Conservation (phyloP, 164 flowering plant genomes). For the Malania oleifera region DNA sequence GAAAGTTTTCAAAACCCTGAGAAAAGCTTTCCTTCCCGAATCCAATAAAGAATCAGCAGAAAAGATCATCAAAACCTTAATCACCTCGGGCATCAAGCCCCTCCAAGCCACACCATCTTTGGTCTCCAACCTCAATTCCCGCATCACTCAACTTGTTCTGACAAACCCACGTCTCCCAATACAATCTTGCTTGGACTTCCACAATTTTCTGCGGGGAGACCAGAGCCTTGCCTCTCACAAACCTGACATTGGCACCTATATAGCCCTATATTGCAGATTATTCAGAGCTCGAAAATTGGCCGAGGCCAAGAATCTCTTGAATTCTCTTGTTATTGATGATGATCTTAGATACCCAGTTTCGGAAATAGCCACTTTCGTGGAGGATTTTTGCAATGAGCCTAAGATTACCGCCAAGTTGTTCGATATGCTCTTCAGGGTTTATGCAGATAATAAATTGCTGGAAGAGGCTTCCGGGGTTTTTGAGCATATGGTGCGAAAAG, state of each 20-base stretch:
- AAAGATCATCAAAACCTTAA: conserved; percentile 36
- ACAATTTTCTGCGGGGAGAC: conserved; percentile 30
- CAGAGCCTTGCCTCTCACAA: conserved; percentile 18
- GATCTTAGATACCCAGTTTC: not conserved
- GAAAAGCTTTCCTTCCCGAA: conserved; percentile 12
- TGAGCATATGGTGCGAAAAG: not conserved
- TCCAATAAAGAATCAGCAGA: conserved; percentile 32
- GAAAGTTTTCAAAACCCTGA: conserved; percentile 5
- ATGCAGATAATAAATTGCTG: not conserved
- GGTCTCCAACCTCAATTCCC: conserved; percentile 34
- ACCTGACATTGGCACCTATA: conserved; percentile 22
- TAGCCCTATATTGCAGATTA: not conserved
- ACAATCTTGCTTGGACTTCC: conserved; percentile 40
- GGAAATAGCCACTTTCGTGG: not conserved
- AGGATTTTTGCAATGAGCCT: not conserved
- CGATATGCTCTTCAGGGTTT: not conserved
- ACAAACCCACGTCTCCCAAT: conserved; percentile 51
- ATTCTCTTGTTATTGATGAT: not conserved
- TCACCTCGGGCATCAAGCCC: conserved; percentile 20
- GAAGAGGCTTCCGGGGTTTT: not conserved
- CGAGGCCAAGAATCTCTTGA: not conserved
- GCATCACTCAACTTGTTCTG: conserved; percentile 38
- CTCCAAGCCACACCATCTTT: conserved; percentile 26
- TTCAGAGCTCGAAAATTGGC: not conserved
- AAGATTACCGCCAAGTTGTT: not conserved